These are phyloP conservation scores for Eleusine coracana DNA, from an alignment of 176 grass and related monocot genomes.

Conservation along the genomic window DNA sequence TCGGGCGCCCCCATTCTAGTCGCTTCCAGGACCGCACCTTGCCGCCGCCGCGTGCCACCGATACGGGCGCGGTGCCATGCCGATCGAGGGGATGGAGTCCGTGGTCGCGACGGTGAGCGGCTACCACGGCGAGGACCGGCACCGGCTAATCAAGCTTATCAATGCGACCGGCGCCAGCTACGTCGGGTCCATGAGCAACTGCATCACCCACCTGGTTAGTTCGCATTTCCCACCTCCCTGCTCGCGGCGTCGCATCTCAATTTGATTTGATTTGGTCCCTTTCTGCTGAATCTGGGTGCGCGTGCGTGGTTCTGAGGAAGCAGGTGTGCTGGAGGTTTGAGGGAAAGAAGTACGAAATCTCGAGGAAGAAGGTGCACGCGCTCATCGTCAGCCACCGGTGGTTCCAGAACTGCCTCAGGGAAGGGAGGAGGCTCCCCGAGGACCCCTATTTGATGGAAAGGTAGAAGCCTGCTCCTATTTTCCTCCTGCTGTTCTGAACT, in stretches of 20 bases:
- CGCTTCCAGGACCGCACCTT: neutral
- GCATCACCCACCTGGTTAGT: slow-evolving; percentile 83
- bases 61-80: neutral
- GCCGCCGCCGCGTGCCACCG: neutral
- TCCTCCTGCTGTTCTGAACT: neutral
- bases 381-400: slow-evolving; percentile 73
- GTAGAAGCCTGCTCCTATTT: slow-evolving; percentile 30
- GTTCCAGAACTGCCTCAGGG: slow-evolving; percentile 73
- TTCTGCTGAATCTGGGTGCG: slow-evolving; percentile 4
- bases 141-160: slow-evolving; percentile 94
- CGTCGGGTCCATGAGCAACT: slow-evolving; percentile 73
- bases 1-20: neutral
- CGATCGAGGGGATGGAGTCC: slow-evolving; percentile 62
- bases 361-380: slow-evolving; percentile 53
- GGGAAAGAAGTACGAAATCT: slow-evolving; percentile 85
- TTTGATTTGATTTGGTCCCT: neutral
- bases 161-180: slow-evolving; percentile 76
- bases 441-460: slow-evolving; percentile 67
- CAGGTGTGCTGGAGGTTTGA: slow-evolving; percentile 89
- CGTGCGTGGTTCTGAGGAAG: slow-evolving; percentile 9
- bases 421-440: slow-evolving; percentile 73
- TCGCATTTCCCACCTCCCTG: neutral
- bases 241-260: neutral
- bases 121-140: slow-evolving; percentile 75
- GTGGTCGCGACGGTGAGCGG: slow-evolving; percentile 93